These are phyloP conservation scores for Postia placenta DNA, from an alignment of 768 basidiomycete genomes.

Conservation along the genomic window DNA sequence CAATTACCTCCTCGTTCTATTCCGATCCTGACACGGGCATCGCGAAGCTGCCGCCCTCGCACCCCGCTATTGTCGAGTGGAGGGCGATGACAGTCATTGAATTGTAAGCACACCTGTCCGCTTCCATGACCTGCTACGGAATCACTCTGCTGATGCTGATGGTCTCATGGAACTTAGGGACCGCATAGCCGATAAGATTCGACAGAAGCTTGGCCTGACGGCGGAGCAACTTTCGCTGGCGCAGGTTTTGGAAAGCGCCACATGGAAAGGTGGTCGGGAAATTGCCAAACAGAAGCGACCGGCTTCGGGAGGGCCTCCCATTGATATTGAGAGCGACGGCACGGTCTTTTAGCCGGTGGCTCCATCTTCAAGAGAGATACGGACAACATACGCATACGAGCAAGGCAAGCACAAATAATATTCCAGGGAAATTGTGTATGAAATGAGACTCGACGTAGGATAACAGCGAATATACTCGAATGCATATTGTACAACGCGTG, in stretches of 20 bases:
- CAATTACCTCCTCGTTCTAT: slow-evolving; percentile 37
- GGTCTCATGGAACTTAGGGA: slow-evolving; percentile 50
- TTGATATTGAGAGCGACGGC: slow-evolving; percentile 82
- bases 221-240: slow-evolving; percentile 61
- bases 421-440: too few relatives aligned
- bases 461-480: too few relatives aligned
- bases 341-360: slow-evolving; percentile 54
- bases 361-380: neutral
- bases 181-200: slow-evolving; percentile 67
- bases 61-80: slow-evolving; percentile 95
- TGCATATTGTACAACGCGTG: too few relatives aligned
- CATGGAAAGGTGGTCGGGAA: slow-evolving; percentile 95
- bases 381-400: too few relatives aligned
- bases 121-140: neutral
- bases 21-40: slow-evolving; percentile 45
- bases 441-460: too few relatives aligned
- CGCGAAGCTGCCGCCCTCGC: slow-evolving; percentile 64
- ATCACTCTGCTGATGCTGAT: neutral
- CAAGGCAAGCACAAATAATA: too few relatives aligned
- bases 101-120: slow-evolving; percentile 45
- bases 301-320: slow-evolving; percentile 72
- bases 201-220: slow-evolving; percentile 46
- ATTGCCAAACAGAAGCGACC: slow-evolving; percentile 78
- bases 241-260: slow-evolving; percentile 90
- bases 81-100: slow-evolving; percentile 92